Base-by-base conservation (phyloP, 495 filamentous ascomycete species). In the Stereocaulon alpinum region DNA sequence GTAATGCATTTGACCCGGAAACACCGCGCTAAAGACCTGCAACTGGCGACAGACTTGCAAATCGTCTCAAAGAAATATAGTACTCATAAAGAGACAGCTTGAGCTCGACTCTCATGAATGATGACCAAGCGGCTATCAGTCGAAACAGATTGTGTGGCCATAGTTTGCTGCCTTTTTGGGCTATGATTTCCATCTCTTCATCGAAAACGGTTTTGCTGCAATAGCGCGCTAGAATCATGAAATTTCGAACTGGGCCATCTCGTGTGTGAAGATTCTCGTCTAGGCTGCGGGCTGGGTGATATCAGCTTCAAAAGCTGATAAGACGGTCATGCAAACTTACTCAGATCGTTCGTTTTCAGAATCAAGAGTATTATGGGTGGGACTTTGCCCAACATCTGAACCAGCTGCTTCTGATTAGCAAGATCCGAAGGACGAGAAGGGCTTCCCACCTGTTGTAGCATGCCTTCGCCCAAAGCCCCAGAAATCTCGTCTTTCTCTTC, bases 321-420 rank as follows among this genome's bases (percentile, higher is more conserved):
- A 41, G 18, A 40, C 15, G 20, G 9, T 20, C 27, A 6, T 29
- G 22, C 18, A 27, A 22, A 72, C 81, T 67, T 76, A 84, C 81
- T 99, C 43, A 99, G 74, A 71, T 99, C 94, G 69, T 99, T 99
- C 1, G 94, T 99, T 73, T 99, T 99, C 55, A 99, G 78, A 64
- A 99, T 96, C 6, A 99, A 76, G 17, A 99, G 79, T 42, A 99
- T 94, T 58, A 97, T 86, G 14, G 89, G 76, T 6, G 94, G 94
- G 2, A 99, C 90, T 63, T 89, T 82, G 34, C 88, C 87, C 10
- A 99, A 79, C 65, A 99, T 75, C 59, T 92, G 87, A 11, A 99
- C 87, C 11, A 99, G 74, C 55, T 65, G 6, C 6, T 41, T 32
- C 18, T 12, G 4, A 45, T 62, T 34, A 57, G 60, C 45, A 27